Conservation (phyloP, 2,329 filamentous ascomycete species). For the Chaetothyriales sp. region DNA sequence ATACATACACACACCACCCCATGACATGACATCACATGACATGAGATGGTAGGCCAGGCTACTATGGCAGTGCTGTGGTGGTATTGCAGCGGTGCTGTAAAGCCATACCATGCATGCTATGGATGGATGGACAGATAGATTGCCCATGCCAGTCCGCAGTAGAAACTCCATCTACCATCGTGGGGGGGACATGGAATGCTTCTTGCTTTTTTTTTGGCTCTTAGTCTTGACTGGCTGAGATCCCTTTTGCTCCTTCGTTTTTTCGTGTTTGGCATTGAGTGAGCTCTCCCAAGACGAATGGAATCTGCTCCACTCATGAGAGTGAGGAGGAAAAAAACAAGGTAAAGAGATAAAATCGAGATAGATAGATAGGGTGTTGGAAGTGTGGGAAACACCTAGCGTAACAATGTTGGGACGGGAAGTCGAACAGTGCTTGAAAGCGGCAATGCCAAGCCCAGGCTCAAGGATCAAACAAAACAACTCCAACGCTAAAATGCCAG, state of each 20-base stretch:
- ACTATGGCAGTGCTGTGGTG: no score
- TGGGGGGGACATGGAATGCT: no score
- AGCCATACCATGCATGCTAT: no score
- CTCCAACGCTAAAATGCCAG: no score
- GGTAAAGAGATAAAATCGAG: not conserved
- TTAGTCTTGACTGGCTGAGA: not conserved
- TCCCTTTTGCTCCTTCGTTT: not conserved
- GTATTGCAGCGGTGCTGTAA: no score
- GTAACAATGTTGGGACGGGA: not conserved
- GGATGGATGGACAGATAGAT: no score
- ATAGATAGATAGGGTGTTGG: not conserved
- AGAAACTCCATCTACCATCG: not conserved
- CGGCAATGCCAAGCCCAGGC: not conserved
- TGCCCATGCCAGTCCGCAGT: no score
- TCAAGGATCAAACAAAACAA: no score
- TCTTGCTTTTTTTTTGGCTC: no score
- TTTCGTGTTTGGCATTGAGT: not conserved
- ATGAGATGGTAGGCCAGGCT: no score
- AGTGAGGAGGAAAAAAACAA: not conserved
- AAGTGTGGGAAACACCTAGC: not conserved
- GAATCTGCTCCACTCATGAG: not conserved
- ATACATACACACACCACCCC: no score
- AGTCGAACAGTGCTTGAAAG: not conserved
- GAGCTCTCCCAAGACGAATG: not conserved
- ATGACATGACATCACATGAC: no score